Percentiles rank a stretch among this genome's conserved stretches.
Evolutionary conservation across 768 basidiomycete species (phyloP).

Genomic region (Hygrocybe coccinea): DNA sequence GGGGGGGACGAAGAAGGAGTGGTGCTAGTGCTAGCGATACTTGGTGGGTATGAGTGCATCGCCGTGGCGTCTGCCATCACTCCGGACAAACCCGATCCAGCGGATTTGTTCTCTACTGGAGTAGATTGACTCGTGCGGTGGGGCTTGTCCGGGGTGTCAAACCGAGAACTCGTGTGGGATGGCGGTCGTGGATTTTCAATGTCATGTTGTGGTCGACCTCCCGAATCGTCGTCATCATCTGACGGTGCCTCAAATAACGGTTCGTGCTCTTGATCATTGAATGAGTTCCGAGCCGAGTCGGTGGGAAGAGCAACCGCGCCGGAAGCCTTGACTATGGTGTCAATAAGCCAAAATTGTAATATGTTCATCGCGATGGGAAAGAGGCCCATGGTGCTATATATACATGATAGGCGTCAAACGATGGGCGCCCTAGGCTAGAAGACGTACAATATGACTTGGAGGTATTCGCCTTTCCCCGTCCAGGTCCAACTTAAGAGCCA

Average conservation of each 20-base stretch:
- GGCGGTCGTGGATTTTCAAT: slow-evolving; percentile 42
- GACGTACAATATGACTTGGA: slow-evolving; percentile 79
- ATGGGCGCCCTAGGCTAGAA: slow-evolving; percentile 1
- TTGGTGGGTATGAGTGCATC: slow-evolving; percentile 61
- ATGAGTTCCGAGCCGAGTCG: slow-evolving; percentile 30
- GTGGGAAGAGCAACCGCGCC: slow-evolving; percentile 37
- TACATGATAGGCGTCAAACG: neutral
- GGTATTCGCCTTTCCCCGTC: slow-evolving; percentile 53
- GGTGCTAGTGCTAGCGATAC: slow-evolving; percentile 40
- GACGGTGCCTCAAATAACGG: slow-evolving; percentile 55
- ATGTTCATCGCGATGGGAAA: slow-evolving; percentile 89
- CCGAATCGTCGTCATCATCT: slow-evolving; percentile 54
- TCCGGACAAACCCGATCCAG: slow-evolving; percentile 29
- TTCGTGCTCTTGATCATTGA: slow-evolving; percentile 45
- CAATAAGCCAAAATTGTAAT: slow-evolving; percentile 92
- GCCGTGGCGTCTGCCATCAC: slow-evolving; percentile 22
- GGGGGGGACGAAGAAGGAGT: slow-evolving; percentile 32
- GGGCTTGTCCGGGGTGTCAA: slow-evolving; percentile 21
- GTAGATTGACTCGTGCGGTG: slow-evolving; percentile 25
- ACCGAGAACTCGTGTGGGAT: slow-evolving; percentile 26
- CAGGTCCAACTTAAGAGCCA: slow-evolving; percentile 80
- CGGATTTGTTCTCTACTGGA: slow-evolving; percentile 40
- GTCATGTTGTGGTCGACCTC: slow-evolving; percentile 30
- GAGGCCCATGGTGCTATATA: slow-evolving; percentile 75
- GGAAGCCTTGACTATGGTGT: slow-evolving; percentile 84